A percentile compares a stretch with the other conserved stretches of the same genome.
Conservation (phyloP, 2,329 filamentous ascomycete genomes). For the Phyllosticta capitalensis region DNA sequence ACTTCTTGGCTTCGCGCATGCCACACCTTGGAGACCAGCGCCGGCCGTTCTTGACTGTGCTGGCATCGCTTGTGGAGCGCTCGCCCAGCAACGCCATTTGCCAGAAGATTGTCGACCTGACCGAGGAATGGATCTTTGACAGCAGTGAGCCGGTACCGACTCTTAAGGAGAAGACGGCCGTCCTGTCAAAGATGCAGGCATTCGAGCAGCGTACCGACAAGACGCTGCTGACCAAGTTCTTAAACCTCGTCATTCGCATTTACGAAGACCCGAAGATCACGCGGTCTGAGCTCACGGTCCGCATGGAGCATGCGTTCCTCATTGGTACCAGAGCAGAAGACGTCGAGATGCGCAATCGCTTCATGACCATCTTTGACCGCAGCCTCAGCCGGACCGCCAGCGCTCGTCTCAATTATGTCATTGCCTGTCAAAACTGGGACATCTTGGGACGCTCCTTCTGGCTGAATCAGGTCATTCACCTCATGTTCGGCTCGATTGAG, state of each 20-base stretch:
- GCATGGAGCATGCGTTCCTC: conserved; percentile 96
- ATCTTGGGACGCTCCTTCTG: conserved; percentile 91
- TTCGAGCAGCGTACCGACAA: conserved; percentile 81
- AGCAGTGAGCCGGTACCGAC: conserved; percentile 94
- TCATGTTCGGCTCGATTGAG: conserved; percentile 85
- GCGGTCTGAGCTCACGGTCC: conserved; percentile 86
- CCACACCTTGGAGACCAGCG: conserved; percentile 84
- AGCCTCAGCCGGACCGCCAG: conserved; percentile 89
- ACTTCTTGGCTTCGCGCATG: conserved; percentile 86
- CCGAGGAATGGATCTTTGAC: conserved; percentile 92
- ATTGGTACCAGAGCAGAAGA: conserved; percentile 89
- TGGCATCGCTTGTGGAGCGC: conserved; percentile 91
- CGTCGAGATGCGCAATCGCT: conserved; percentile 92
- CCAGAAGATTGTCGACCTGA: conserved; percentile 86
- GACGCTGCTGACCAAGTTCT: conserved; percentile 81
- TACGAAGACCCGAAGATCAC: conserved; percentile 97
- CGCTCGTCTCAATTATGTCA: conserved; percentile 77
- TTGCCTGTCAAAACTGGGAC: conserved; percentile 94
- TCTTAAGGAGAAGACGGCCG: conserved; percentile 96
- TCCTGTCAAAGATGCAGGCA: conserved; percentile 96
- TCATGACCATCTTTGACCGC: conserved; percentile 92
- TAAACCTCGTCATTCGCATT: conserved; percentile 92
- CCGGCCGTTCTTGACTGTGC: conserved; percentile 85
- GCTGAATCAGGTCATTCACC: conserved; percentile 88
- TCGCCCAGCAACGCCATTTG: conserved; percentile 80